Evolutionary conservation across 2,329 filamentous ascomycete genomes (phyloP), one percentile per base, ranked within the genome.

Genomic region (Verticillium zaregamsianum): DNA sequence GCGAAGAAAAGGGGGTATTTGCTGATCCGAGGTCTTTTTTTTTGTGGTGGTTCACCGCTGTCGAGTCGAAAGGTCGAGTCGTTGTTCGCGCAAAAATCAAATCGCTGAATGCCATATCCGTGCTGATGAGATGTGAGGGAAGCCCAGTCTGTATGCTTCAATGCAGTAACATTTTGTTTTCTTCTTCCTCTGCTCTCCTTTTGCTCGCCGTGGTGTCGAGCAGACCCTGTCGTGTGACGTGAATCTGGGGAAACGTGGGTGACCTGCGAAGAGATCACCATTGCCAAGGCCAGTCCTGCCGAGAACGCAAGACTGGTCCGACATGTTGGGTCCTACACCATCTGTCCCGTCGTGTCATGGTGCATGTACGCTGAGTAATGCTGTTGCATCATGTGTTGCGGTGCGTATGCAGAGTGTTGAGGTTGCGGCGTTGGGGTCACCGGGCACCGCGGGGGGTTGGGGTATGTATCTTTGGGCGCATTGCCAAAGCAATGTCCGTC

Each of bases 401-500:
- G 75, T n/a, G 67, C 65, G 35, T 74, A 66, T 67, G 69, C 61
- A 61, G 70, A 68, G 59, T 77, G 77, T 66, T 78, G 74, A 65
- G 78, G 73, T 67, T 78, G 76, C 25, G 85, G 86, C 20, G 86
- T 86, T 12, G 86, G 86, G 2, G 86, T 89, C 54, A 88, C 83
- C 0, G 86, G 86, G 68, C 85, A 87, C 60, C 86, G 79, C 25
- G 82, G 80, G 20, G 82, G 79, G 33, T 81, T 59, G 28, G 76
- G 73, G 66, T 83, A 82, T 3, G 68, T 71, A 58, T 84, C 82
- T 70, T 82, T 82, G 58, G 74, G 72, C 68, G 76, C 74, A 57
- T 77, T 74, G 33, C 74, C 78, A 59, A 87, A 87, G 67, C 79
- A 80, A 59, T 84, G 80, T 8, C 86, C 85, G 65, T 94, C 91